Percentiles rank a stretch among this genome's conserved stretches.
Conservation (phyloP, 1,139 yeast species). For the Debaryomyces fabryi region DNA sequence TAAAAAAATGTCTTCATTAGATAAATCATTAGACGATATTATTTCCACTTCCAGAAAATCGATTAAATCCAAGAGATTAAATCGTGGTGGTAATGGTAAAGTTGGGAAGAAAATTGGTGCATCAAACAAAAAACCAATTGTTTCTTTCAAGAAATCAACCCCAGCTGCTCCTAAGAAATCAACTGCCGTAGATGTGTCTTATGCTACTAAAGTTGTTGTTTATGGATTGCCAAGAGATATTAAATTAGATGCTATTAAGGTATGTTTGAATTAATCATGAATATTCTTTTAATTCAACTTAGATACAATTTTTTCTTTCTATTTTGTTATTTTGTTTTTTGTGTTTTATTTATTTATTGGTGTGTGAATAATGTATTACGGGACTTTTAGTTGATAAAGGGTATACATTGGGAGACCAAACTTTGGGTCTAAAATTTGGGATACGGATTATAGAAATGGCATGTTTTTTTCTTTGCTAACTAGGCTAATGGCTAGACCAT, state of each 20-base stretch:
- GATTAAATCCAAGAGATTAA: conserved; percentile 30
- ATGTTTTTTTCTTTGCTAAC: conserved; percentile 11
- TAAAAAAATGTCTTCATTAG: conserved; percentile 58
- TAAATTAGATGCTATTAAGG: conserved; percentile 76
- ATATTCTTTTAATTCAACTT: conserved; percentile 8
- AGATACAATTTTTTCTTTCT: conserved; percentile 6
- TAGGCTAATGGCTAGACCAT: background rate
- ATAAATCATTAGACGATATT: conserved; percentile 94
- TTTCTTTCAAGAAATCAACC: conserved; percentile 40
- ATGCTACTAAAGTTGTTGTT: conserved; percentile 74
- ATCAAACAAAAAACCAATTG: conserved; percentile 34
- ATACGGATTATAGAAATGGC: conserved; percentile 8
- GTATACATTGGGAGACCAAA: background rate
- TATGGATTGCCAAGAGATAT: conserved; percentile 80
- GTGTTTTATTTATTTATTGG: conserved; percentile 10
- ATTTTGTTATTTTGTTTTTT: conserved; percentile 3
- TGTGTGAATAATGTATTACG: background rate
- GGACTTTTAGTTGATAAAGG: background rate
- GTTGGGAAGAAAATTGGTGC: conserved; percentile 37
- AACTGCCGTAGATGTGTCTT: conserved; percentile 50
- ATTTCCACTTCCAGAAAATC: conserved; percentile 60
- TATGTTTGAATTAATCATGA: conserved; percentile 47
- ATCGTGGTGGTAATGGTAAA: conserved; percentile 30
- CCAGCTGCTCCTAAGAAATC: conserved; percentile 36
- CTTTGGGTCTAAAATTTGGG: background rate